A percentile compares a stretch with the other conserved stretches of the same genome.
Conservation (phyloP, 106 monocot genomes). For the Phalaenopsis aphrodite region DNA sequence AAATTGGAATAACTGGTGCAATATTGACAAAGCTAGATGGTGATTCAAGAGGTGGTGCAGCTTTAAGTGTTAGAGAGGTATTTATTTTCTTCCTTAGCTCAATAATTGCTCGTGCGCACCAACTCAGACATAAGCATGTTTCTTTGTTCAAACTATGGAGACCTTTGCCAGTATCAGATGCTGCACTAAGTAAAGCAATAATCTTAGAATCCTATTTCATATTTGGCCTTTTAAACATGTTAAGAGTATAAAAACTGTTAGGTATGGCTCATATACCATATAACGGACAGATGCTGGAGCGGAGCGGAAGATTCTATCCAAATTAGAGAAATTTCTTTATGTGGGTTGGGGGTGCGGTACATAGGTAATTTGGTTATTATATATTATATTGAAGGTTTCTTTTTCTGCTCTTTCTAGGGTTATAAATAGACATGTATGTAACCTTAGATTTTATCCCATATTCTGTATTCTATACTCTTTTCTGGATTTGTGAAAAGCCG, state of each 20-base stretch:
- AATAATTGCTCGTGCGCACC: not conserved
- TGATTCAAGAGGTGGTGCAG: slow-evolving; percentile 97
- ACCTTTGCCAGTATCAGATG: not conserved
- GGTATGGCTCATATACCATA: too few species aligned
- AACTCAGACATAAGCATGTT: not conserved
- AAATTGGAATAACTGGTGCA: slow-evolving; percentile 96
- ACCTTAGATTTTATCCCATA: too few species aligned
- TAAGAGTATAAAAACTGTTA: not conserved
- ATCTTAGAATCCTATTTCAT: not conserved
- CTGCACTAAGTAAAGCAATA: not conserved
- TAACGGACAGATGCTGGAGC: too few species aligned
- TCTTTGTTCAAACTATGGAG: not conserved
- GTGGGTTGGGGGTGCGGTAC: too few species aligned
- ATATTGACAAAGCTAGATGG: slow-evolving; percentile 97
- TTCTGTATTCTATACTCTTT: too few species aligned
- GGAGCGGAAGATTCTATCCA: too few species aligned
- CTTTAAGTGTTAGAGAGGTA: slow-evolving; percentile 97
- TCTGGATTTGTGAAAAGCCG: too few species aligned
- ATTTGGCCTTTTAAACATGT: not conserved
- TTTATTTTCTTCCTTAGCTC: not conserved
- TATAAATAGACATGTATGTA: too few species aligned
- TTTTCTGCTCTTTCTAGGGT: too few species aligned
- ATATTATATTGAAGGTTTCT: too few species aligned
- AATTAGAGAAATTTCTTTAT: too few species aligned
- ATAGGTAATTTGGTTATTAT: too few species aligned